Conservation (phyloP, 257 asterid genomes). For the Striga asiatica region DNA sequence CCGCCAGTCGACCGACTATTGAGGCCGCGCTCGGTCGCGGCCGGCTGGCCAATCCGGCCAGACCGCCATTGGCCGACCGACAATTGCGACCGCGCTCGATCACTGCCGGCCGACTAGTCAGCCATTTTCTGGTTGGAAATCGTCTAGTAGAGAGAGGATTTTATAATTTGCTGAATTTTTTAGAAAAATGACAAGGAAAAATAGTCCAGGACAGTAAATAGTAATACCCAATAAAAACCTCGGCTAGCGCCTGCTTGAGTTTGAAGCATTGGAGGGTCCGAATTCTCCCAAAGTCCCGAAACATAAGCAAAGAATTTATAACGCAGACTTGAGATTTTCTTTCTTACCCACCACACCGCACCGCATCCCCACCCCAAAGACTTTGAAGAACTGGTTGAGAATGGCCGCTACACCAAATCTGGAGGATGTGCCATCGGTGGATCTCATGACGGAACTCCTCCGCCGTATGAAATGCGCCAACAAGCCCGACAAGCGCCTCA, state of each 20-base stretch:
- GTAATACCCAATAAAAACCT: too few species aligned
- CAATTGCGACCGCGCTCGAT: too few species aligned
- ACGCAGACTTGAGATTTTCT: not conserved
- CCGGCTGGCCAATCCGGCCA: too few species aligned
- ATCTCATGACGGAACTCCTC: slow-evolving; percentile 72
- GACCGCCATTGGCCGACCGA: too few species aligned
- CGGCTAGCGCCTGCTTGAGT: slow-evolving; percentile 7
- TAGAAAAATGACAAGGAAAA: too few species aligned
- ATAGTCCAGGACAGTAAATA: too few species aligned
- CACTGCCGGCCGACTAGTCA: too few species aligned
- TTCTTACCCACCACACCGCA: not conserved
- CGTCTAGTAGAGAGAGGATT: too few species aligned
- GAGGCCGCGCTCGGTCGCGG: too few species aligned
- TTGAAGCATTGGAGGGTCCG: slow-evolving; percentile 13
- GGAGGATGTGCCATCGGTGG: slow-evolving; percentile 62
- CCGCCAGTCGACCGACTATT: too few species aligned
- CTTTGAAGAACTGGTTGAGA: slow-evolving; percentile 7
- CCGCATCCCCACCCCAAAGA: not conserved
- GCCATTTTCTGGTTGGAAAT: too few species aligned
- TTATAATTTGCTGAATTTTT: too few species aligned
- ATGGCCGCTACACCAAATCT: slow-evolving; percentile 27
- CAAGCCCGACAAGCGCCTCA: slow-evolving; percentile 81
- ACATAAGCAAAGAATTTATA: slow-evolving; percentile 17
- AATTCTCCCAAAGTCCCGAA: slow-evolving; percentile 11
- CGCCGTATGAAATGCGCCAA: slow-evolving; percentile 66